Evolutionary conservation across 176 grass and related monocot species (phyloP).

Genomic region (Cocos nucifera): DNA sequence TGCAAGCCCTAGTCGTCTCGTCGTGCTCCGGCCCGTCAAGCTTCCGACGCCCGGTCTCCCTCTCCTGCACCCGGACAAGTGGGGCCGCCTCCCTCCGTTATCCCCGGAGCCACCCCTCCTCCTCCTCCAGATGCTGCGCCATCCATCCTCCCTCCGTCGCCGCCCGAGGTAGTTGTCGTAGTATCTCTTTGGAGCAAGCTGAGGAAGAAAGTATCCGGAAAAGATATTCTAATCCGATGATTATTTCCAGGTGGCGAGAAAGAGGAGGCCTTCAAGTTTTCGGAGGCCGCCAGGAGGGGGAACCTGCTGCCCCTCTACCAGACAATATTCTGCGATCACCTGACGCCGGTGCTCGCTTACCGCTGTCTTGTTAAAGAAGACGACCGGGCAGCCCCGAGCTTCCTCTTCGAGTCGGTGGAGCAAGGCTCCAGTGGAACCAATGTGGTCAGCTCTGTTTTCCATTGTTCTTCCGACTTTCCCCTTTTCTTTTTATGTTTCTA

Average conservation of each 20-base stretch:
- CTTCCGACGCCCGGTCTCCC: no score
- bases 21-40: no score
- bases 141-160: not conserved
- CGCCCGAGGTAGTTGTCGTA: not conserved
- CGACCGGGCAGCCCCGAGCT: slow-evolving; percentile 60
- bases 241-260: slow-evolving; percentile 1
- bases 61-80: no score
- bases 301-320: slow-evolving; percentile 25
- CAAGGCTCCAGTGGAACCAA: slow-evolving; percentile 48
- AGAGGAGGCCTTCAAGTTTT: slow-evolving; percentile 45
- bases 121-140: not conserved
- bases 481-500: no score
- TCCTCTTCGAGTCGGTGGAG: slow-evolving; percentile 87
- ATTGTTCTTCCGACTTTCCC: no score
- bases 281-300: slow-evolving; percentile 50
- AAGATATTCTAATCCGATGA: no score
- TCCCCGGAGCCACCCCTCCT: not conserved
- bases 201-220: no score
- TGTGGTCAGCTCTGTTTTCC: slow-evolving; percentile 27
- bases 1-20: no score
- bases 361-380: slow-evolving; percentile 63
- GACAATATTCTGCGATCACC: slow-evolving; percentile 77
- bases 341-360: slow-evolving; percentile 79
- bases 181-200: not conserved
- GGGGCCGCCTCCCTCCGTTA: no score